Conservation (phyloP, 148 eudicot species). For the Nyssa sinensis region DNA sequence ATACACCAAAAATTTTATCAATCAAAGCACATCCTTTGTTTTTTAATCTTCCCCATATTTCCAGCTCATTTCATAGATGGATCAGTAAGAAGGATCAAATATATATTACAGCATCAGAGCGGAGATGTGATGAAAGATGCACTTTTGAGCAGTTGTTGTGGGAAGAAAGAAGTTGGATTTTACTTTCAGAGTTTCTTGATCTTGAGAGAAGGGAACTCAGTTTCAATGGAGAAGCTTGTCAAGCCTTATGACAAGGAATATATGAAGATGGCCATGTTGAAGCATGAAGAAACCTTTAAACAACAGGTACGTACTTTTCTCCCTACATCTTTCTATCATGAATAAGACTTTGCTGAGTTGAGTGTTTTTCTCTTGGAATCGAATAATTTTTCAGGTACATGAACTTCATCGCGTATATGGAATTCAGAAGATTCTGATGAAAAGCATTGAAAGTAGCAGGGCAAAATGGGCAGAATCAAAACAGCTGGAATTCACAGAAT, state of each 20-base stretch:
- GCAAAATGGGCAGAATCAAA: constrained; percentile 18
- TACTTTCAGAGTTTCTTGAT: background rate
- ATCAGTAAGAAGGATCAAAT: background rate
- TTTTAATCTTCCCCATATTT: constrained; percentile 6
- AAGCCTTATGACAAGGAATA: constrained; percentile 54
- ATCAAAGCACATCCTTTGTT: background rate
- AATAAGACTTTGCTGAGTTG: too few relatives aligned
- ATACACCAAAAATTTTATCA: background rate
- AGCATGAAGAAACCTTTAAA: constrained; percentile 85
- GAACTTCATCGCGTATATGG: constrained; percentile 87
- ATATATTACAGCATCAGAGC: background rate
- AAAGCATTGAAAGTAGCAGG: constrained; percentile 24
- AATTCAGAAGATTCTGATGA: constrained; percentile 76
- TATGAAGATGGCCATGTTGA: constrained; percentile 86
- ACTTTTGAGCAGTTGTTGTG: background rate
- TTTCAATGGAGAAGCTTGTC: constrained; percentile 62
- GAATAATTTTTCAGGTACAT: constrained; percentile 41
- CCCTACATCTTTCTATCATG: too few relatives aligned
- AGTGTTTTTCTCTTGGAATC: too few relatives aligned
- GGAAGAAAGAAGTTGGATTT: background rate
- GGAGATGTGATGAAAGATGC: background rate
- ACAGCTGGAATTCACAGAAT: constrained; percentile 3
- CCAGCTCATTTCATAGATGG: constrained; percentile 8
- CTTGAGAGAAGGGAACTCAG: background rate
- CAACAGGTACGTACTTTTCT: constrained; percentile 71